Base-by-base conservation (phyloP, 352 stramenopile genomes). In the Phytophthora chlamydospora region DNA sequence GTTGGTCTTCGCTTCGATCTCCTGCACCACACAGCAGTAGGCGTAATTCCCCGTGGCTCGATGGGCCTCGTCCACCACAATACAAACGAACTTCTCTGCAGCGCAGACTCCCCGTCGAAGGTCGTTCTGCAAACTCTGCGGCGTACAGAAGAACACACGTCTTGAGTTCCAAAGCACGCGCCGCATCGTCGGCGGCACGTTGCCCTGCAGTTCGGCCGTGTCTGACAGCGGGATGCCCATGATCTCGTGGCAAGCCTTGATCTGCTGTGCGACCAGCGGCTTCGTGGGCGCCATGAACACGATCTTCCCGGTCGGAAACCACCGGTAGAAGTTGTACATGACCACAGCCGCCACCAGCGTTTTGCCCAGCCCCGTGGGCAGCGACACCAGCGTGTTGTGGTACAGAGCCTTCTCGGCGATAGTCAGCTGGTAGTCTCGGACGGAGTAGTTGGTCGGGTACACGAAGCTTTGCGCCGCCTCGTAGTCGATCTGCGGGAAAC, bases 311-410 rank as follows among this genome's bases (percentile, higher is more conserved):
- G 66, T 75, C 6, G 97, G 96, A 73, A 99, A 99, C 97, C 97
- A 99, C 5, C 97, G 84, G 71, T 99, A 98, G 66, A 96, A 99
- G 84, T 99, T 99, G 83, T 99, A 99, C 95, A 99, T 99, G 35
- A 99, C 97, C 3, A 99, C 97, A 6, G 97, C 96, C 32, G 97
- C 98, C 70, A 99, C 99, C 7, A 99, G 78, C 10, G 98, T 99
- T 76, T 99, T 99, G n/a, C 98, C 98, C 11, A 99, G 76, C 14
- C 98, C 98, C 4, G 98, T 99, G 0, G 98, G 98, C 3, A 99
- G 75, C n/a, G 89, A 96, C 34, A 99, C 97, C 13, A 99, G 83
- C 33, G 97, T 99, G 75, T 99, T 99, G 41, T 97, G 78, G 35
- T 98, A 96, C 35, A 99, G 70, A 0, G 94, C 89, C 31, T 94